These are phyloP conservation scores for Hypoxylon sp. DNA, from an alignment of 2,329 filamentous ascomycete genomes.

Conservation along the genomic window DNA sequence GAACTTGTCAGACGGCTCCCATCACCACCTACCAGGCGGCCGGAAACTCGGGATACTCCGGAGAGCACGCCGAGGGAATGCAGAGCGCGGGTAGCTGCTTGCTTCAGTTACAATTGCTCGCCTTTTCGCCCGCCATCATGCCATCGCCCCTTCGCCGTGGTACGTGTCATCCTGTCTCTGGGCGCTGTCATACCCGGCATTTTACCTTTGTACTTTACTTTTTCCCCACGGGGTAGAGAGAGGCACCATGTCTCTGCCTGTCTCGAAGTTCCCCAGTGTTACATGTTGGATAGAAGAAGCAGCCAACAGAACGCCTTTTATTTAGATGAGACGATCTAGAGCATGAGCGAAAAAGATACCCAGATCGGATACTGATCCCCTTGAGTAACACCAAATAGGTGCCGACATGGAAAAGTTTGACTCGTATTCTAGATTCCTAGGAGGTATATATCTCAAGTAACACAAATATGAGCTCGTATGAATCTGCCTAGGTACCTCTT, in stretches of 20 bases:
- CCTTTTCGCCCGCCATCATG: constrained; percentile 22
- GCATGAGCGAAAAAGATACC: background rate
- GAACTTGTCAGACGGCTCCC: constrained; percentile 22
- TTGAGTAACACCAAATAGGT: background rate
- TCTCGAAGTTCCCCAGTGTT: background rate
- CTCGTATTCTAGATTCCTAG: background rate
- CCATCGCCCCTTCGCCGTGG: constrained; percentile 30
- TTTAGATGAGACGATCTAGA: background rate
- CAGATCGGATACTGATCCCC: background rate
- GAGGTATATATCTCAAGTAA: background rate
- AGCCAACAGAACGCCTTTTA: background rate
- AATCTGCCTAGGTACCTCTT: background rate
- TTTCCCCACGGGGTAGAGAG: constrained; percentile 38
- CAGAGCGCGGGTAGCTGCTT: constrained; percentile 25
- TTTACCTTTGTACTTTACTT: constrained; percentile 17
- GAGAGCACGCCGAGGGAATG: constrained; percentile 2
- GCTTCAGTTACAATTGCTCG: constrained; percentile 13
- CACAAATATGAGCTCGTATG: constrained; percentile 11
- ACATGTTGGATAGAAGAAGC: background rate
- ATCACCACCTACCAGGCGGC: constrained; percentile 39
- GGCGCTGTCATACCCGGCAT: constrained; percentile 25
- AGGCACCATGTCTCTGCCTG: constrained; percentile 8
- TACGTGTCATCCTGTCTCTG: constrained; percentile 13
- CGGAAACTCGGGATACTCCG: constrained; percentile 20
- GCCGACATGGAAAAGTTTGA: background rate